These are phyloP conservation scores for Aegilops bicornis DNA, from an alignment of 176 grass and related monocot species.

Conservation along the genomic window DNA sequence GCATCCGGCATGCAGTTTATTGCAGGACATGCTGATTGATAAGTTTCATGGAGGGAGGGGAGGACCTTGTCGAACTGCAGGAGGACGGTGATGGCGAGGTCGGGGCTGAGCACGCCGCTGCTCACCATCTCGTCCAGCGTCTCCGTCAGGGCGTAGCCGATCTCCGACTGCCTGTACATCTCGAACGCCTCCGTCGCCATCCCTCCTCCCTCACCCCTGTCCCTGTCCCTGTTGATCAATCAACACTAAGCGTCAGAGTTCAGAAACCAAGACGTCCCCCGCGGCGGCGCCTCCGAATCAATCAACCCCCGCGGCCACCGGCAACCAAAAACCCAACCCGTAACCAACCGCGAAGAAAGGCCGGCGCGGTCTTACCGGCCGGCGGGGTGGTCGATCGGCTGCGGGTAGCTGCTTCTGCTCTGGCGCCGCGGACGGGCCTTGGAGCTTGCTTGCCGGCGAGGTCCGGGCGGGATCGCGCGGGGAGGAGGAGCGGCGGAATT, in stretches of 20 bases:
- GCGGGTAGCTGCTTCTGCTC: too few species aligned
- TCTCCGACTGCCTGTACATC: constrained; percentile 71
- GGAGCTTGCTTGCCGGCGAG: not conserved
- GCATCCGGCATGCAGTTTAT: too few species aligned
- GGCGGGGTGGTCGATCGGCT: not conserved
- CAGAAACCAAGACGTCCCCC: not conserved
- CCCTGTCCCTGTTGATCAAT: not conserved
- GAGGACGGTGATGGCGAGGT: constrained; percentile 84
- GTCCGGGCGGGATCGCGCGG: not conserved
- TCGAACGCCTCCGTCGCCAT: constrained; percentile 70
- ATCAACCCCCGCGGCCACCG: too few species aligned
- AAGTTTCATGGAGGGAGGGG: too few species aligned
- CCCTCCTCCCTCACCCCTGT: not conserved
- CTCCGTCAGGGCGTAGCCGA: constrained; percentile 77
- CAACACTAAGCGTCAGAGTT: not conserved
- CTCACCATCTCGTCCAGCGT: constrained; percentile 83
- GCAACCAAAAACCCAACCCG: too few species aligned
- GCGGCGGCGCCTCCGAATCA: too few species aligned
- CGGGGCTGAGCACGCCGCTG: constrained; percentile 52
- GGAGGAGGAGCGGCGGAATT: not conserved
- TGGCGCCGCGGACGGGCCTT: not conserved
- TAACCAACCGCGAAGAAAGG: too few species aligned
- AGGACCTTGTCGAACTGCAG: constrained; percentile 90
- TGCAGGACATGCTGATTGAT: not conserved
- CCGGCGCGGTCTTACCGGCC: too few species aligned